These are phyloP conservation scores for Collariella sp. DNA, from an alignment of 495 filamentous ascomycete genomes.

Conservation along the genomic window DNA sequence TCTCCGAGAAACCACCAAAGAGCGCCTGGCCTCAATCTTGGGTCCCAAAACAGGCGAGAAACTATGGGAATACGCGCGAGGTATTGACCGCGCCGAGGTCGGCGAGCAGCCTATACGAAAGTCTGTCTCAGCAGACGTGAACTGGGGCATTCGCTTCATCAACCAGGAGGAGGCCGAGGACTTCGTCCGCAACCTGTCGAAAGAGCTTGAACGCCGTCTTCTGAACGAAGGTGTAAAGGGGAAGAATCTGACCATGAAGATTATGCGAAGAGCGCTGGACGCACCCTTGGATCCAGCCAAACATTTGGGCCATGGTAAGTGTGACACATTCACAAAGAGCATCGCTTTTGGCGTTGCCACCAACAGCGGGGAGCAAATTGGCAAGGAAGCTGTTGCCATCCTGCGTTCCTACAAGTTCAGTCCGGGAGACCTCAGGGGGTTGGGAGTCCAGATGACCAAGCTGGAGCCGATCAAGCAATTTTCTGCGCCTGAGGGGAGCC, in stretches of 20 bases:
- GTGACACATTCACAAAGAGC: constrained; percentile 87
- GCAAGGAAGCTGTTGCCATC: constrained; percentile 74
- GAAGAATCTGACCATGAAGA: constrained; percentile 80
- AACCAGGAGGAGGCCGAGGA: constrained; percentile 84
- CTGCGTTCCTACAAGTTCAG: constrained; percentile 73
- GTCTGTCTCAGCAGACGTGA: constrained; percentile 91
- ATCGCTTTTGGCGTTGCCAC: constrained; percentile 73
- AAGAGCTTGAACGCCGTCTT: constrained; percentile 71
- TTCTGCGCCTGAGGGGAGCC: constrained; percentile 38
- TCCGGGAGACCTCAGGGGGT: constrained; percentile 79
- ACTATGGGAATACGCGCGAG: constrained; percentile 82
- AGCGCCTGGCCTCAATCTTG: constrained; percentile 59
- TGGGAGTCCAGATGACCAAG: constrained; percentile 88
- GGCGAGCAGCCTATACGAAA: constrained; percentile 73
- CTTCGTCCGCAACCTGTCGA: constrained; percentile 73
- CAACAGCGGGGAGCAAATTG: constrained; percentile 57
- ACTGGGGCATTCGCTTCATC: constrained; percentile 94
- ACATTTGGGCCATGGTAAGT: constrained; percentile 91
- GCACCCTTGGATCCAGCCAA: constrained; percentile 90
- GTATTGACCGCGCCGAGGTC: constrained; percentile 79
- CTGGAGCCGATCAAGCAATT: constrained; percentile 63
- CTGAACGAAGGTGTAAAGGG: constrained; percentile 78
- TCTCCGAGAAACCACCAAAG: constrained; percentile 63
- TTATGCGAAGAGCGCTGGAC: constrained; percentile 78
- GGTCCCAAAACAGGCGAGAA: constrained; percentile 91